Percentiles rank a stretch among this genome's conserved stretches.
phyloP scores from a whole-genome alignment of 441 rosid species.

The Croton laevigatus region DNA sequence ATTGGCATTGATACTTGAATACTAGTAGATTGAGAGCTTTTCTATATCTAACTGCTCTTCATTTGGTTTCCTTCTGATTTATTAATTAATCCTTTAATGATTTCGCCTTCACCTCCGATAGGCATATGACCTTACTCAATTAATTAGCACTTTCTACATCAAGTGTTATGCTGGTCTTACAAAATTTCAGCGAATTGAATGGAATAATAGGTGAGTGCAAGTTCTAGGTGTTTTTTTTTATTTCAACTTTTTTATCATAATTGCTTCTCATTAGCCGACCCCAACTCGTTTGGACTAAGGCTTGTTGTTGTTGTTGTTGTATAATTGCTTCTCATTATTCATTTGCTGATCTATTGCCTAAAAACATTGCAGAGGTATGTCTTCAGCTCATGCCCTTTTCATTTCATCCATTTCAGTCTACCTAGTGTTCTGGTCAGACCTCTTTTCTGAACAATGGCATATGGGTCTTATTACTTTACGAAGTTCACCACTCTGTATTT shows the following conservation, averaged over 20 bases:
- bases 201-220: conserved; percentile 43
- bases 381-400: conserved; percentile 40
- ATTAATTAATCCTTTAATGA: conserved; percentile 31
- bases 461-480: conserved; percentile 25
- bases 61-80: conserved; percentile 28
- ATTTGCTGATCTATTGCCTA: background rate
- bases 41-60: background rate
- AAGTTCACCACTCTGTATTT: conserved; percentile 32
- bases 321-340: background rate
- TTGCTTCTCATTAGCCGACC: background rate
- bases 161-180: conserved; percentile 43
- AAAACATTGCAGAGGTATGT: conserved; percentile 41
- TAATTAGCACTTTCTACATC: conserved; percentile 39
- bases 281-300: too few relatives aligned
- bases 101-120: conserved; percentile 18
- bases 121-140: conserved; percentile 44
- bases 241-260: background rate
- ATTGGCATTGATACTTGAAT: conserved; percentile 30
- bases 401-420: conserved; percentile 34
- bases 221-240: background rate
- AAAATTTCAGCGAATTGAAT: conserved; percentile 38
- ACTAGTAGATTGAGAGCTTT: conserved; percentile 9
- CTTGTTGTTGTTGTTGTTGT: too few relatives aligned
- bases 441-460: conserved; percentile 28
- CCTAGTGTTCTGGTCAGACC: conserved; percentile 38